Percentiles rank a stretch among this genome's conserved stretches.
phyloP scores from a whole-genome alignment of 2,329 filamentous ascomycete species.

The Hypomyces perniciosus region DNA sequence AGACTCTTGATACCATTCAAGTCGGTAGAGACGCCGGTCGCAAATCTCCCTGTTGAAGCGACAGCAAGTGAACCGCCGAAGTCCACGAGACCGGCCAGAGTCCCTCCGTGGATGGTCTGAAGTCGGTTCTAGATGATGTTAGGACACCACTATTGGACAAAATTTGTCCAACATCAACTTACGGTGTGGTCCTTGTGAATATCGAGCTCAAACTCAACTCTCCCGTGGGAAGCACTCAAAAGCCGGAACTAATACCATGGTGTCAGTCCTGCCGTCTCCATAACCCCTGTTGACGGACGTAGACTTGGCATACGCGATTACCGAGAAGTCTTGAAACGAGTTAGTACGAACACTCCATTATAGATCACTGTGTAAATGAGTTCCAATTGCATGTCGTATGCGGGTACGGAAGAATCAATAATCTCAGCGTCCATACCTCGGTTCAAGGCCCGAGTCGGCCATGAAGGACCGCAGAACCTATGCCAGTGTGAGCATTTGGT shows the following conservation, averaged over 20 bases:
- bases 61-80: slow-evolving; percentile 60
- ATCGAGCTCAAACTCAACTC: slow-evolving; percentile 69
- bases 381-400: no score
- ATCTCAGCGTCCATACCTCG: slow-evolving; percentile 52
- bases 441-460: slow-evolving; percentile 79
- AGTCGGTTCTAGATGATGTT: slow-evolving; percentile 59
- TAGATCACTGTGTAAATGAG: no score
- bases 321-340: slow-evolving; percentile 22
- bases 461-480: slow-evolving; percentile 84
- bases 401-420: background rate
- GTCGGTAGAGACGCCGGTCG: slow-evolving; percentile 60
- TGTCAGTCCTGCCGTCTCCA: background rate
- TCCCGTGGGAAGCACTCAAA: slow-evolving; percentile 56
- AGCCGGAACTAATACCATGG: slow-evolving; percentile 53
- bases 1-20: slow-evolving; percentile 44
- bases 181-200: slow-evolving; percentile 72
- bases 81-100: slow-evolving; percentile 69
- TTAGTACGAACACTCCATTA: background rate
- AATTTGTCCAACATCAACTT: slow-evolving; percentile 18
- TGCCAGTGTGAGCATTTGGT: background rate
- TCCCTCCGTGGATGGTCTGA: slow-evolving; percentile 70
- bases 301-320: slow-evolving; percentile 12
- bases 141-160: background rate
- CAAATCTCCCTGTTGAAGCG: slow-evolving; percentile 56
- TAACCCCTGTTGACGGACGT: background rate